Conservation (phyloP, 2,329 filamentous ascomycete species). For the Colletotrichum brevisporum region DNA sequence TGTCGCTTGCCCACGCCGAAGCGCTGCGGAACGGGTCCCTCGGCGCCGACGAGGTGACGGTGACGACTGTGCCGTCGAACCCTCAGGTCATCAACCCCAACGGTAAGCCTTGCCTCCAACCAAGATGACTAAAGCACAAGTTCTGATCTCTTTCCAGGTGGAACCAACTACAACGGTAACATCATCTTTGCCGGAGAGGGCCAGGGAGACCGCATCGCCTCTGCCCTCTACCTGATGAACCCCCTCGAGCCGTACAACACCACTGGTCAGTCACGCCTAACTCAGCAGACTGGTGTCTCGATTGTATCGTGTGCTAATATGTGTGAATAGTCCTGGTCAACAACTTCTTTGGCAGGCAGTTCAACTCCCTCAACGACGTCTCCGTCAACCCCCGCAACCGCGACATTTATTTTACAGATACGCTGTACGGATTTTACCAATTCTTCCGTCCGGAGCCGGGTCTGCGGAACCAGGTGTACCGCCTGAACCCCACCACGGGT, state of each 20-base stretch:
- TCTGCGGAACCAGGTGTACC: constrained; percentile 71
- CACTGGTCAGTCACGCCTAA: constrained; percentile 51
- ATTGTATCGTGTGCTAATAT: neutral
- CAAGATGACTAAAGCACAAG: no score
- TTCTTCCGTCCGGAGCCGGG: constrained; percentile 68
- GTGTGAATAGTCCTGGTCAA: constrained; percentile 63
- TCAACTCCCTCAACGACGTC: constrained; percentile 73
- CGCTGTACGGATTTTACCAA: constrained; percentile 71
- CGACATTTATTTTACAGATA: constrained; percentile 77
- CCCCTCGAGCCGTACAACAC: constrained; percentile 64
- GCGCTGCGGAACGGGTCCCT: constrained; percentile 54
- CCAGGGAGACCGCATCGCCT: constrained; percentile 58
- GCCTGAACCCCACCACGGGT: constrained; percentile 64
- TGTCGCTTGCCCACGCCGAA: constrained; percentile 60
- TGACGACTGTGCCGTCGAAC: constrained; percentile 57
- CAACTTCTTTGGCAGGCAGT: constrained; percentile 71
- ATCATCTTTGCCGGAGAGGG: constrained; percentile 66
- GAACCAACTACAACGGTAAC: constrained; percentile 63
- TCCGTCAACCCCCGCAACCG: constrained; percentile 66
- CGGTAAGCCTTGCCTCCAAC: constrained; percentile 49
- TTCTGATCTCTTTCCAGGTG: constrained; percentile 51
- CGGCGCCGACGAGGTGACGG: constrained; percentile 55
- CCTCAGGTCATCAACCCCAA: constrained; percentile 66
- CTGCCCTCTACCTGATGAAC: constrained; percentile 60
- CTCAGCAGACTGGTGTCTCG: no score